A percentile compares a stretch with the other conserved stretches of the same genome.
Conservation (phyloP, 257 asterid genomes). For the Mentha longifolia region DNA sequence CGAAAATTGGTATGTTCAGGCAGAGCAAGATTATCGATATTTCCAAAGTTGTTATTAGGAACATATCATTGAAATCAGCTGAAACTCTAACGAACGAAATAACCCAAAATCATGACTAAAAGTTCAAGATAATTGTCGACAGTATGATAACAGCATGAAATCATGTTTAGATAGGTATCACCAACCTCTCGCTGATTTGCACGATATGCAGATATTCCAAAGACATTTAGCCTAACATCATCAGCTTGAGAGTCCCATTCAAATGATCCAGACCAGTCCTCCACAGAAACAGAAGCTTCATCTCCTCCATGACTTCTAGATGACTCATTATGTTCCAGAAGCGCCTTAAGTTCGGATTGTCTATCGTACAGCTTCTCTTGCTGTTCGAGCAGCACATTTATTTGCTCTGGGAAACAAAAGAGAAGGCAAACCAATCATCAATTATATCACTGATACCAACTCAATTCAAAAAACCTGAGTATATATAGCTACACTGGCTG, state of each 20-base stretch:
- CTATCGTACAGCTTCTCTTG: slow-evolving; percentile 76
- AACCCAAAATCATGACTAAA: neutral
- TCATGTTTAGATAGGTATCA: neutral
- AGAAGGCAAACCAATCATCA: slow-evolving; percentile 14
- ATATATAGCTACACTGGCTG: neutral
- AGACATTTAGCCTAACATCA: slow-evolving; percentile 83
- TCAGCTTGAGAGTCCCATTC: slow-evolving; percentile 88
- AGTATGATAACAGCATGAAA: too few relatives aligned
- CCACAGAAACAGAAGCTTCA: slow-evolving; percentile 60
- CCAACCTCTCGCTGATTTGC: slow-evolving; percentile 93
- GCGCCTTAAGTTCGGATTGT: slow-evolving; percentile 77
- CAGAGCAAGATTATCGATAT: slow-evolving; percentile 5
- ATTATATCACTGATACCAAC: slow-evolving; percentile 12
- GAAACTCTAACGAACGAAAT: neutral
- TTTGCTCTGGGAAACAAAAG: slow-evolving; percentile 62
- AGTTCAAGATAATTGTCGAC: neutral
- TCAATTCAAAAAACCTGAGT: neutral
- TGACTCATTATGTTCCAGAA: slow-evolving; percentile 65
- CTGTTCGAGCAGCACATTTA: slow-evolving; percentile 68
- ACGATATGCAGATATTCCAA: slow-evolving; percentile 85
- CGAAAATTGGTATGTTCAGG: slow-evolving; percentile 14
- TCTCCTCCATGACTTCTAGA: slow-evolving; percentile 52
- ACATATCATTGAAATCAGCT: slow-evolving; percentile 13
- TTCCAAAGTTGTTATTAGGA: neutral
- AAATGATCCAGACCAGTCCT: slow-evolving; percentile 77